A percentile compares a stretch with the other conserved stretches of the same genome.
Evolutionary conservation across 2,329 filamentous ascomycete species (phyloP).

Genomic region (Neofusicoccum sp.): DNA sequence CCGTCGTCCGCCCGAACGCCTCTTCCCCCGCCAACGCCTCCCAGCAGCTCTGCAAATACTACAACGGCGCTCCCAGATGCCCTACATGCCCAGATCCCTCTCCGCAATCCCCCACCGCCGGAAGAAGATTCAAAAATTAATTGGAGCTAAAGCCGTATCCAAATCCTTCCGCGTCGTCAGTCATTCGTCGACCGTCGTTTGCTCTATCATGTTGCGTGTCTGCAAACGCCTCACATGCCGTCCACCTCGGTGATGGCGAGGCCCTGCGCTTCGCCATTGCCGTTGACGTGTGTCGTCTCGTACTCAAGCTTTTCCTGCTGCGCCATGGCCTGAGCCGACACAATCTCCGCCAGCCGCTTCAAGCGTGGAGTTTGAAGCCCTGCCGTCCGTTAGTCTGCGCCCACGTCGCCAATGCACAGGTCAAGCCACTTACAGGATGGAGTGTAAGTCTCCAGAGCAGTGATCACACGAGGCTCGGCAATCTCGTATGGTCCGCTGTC

Average conservation of each 20-base stretch:
- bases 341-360: conserved; percentile 96
- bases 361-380: conserved; percentile 94
- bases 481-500: conserved; percentile 98
- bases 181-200: conserved; percentile 1
- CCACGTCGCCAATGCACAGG: not conserved
- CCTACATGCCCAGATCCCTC: conserved; percentile 13
- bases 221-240: conserved; percentile 18
- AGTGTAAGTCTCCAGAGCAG: conserved; percentile 94
- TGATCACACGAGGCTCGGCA: conserved; percentile 92
- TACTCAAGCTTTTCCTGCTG: conserved; percentile 84
- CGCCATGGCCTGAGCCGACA: conserved; percentile 91
- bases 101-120: not conserved
- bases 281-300: conserved; percentile 28
- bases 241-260: conserved; percentile 54
- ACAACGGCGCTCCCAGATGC: conserved; percentile 17
- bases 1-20: not conserved
- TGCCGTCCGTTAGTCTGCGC: conserved; percentile 33
- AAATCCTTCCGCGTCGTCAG: conserved; percentile 2
- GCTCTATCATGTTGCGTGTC: not conserved
- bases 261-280: conserved; percentile 43
- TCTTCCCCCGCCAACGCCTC: conserved; percentile 5
- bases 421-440: conserved; percentile 83
- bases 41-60: conserved; percentile 2
- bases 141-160: conserved; percentile 13
- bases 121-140: conserved; percentile 17